Percentiles rank a stretch among this genome's conserved stretches.
phyloP scores from a whole-genome alignment of 345 rosid genomes.

The Syzygium oleosum region DNA sequence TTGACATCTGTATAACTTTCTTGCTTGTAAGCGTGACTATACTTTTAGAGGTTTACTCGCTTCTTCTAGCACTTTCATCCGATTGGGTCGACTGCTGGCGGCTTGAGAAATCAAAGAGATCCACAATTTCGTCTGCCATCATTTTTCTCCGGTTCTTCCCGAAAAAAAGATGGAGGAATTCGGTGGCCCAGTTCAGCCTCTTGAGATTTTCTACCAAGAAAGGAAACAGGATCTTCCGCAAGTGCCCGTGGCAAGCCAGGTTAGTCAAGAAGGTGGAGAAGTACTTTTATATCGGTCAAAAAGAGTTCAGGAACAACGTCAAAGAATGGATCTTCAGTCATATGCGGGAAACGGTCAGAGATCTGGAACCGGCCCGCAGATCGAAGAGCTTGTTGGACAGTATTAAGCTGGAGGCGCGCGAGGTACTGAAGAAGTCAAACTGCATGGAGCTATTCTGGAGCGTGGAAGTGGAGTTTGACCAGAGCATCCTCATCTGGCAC shows the following conservation, averaged over 20 bases:
- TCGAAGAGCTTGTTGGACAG: not conserved
- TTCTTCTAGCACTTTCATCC: not conserved
- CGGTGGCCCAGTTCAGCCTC: not conserved
- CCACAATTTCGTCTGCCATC: not conserved
- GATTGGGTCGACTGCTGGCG: not conserved
- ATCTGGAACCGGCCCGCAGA: rapidly evolving
- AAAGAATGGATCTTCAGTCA: not conserved
- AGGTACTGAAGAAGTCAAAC: rapidly evolving
- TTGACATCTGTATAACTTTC: not conserved
- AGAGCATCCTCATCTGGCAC: not conserved
- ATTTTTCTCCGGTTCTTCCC: not conserved
- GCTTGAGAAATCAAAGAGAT: not conserved
- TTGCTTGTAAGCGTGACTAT: not conserved
- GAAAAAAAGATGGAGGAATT: not conserved
- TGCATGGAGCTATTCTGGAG: rapidly evolving
- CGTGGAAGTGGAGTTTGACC: rapidly evolving
- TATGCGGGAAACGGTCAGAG: rapidly evolving
- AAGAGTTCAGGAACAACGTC: not conserved
- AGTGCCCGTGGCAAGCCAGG: rapidly evolving
- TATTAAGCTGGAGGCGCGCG: rapidly evolving
- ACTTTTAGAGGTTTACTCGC: not conserved
- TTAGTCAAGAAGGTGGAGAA: not conserved
- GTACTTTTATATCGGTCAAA: rapidly evolving
- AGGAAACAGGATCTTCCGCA: not conserved
- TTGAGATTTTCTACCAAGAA: not conserved